These are phyloP conservation scores for Schizophyllum amplum DNA, from an alignment of 1,284 basidiomycete genomes.

Conservation along the genomic window DNA sequence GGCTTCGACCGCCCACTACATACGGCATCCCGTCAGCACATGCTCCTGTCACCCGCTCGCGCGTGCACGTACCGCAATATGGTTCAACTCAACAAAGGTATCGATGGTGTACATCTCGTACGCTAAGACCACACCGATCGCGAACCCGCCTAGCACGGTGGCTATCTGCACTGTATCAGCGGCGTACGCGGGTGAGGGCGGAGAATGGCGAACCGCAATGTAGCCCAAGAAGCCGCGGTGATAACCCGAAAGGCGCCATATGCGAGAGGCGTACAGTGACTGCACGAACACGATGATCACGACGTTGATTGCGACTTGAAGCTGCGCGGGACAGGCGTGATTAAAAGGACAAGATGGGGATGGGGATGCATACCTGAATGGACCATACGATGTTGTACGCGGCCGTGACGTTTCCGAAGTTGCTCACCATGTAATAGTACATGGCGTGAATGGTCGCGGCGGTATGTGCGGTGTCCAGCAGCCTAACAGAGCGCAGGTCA, in stretches of 20 bases:
- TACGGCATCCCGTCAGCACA: not conserved
- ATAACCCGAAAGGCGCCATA: conserved; percentile 8
- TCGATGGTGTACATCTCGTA: conserved; percentile 23
- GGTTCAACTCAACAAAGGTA: conserved; percentile 24
- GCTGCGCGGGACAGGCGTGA: too few species aligned
- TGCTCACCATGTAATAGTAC: conserved; percentile 18
- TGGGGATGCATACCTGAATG: too few species aligned
- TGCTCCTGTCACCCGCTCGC: not conserved
- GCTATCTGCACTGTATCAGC: not conserved
- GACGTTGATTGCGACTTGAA: not conserved
- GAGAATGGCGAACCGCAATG: conserved; percentile 4
- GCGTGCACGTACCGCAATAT: conserved; percentile 27
- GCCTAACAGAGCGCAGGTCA: conserved; percentile 11
- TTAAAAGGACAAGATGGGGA: too few species aligned
- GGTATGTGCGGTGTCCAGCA: conserved; percentile 18
- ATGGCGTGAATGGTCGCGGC: conserved; percentile 16
- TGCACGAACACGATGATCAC: conserved; percentile 12
- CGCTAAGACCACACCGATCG: conserved; percentile 17
- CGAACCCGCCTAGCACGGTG: conserved; percentile 10
- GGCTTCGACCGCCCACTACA: conserved; percentile 32
- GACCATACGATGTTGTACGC: conserved; percentile 20
- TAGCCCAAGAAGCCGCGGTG: conserved; percentile 12
- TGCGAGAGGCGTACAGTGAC: conserved; percentile 9
- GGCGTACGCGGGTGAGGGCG: not conserved
- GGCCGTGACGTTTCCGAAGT: conserved; percentile 19